phyloP scores from a whole-genome alignment of 129 eudicot genomes.

The Centaurea solstitialis region DNA sequence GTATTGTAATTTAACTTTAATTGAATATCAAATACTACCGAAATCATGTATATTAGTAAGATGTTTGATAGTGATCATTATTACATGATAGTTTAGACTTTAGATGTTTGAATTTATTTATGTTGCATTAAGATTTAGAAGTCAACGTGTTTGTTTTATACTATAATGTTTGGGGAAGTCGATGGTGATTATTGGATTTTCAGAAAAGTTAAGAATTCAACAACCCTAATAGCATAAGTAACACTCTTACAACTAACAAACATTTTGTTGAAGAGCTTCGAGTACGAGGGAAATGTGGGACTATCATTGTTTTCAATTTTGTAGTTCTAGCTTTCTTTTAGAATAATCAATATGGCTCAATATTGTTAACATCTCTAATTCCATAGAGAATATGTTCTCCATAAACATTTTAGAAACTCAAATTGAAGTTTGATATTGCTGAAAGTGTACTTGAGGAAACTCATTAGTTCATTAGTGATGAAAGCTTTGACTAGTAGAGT shows the following conservation, averaged over 20 bases:
- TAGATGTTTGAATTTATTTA: too few relatives aligned
- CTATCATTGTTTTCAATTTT: neutral
- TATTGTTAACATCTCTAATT: neutral
- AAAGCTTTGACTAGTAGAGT: neutral
- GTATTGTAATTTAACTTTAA: neutral
- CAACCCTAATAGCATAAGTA: neutral
- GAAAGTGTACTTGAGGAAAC: neutral
- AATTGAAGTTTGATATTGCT: neutral
- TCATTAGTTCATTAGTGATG: neutral
- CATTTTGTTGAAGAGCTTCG: neutral
- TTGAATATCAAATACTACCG: too few relatives aligned
- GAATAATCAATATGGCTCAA: neutral
- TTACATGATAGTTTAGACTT: neutral
- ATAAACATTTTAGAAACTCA: neutral
- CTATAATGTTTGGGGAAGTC: too few relatives aligned
- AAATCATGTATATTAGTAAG: neutral
- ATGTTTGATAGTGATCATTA: neutral
- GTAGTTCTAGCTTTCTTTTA: neutral
- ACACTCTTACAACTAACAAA: neutral
- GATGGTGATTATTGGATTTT: neutral
- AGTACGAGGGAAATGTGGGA: too few relatives aligned
- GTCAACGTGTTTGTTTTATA: neutral
- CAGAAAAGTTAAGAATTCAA: neutral
- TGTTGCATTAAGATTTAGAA: too few relatives aligned
- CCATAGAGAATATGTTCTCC: neutral